Conservation (phyloP, 768 basidiomycete species). For the Rhodotorula diobovata region DNA sequence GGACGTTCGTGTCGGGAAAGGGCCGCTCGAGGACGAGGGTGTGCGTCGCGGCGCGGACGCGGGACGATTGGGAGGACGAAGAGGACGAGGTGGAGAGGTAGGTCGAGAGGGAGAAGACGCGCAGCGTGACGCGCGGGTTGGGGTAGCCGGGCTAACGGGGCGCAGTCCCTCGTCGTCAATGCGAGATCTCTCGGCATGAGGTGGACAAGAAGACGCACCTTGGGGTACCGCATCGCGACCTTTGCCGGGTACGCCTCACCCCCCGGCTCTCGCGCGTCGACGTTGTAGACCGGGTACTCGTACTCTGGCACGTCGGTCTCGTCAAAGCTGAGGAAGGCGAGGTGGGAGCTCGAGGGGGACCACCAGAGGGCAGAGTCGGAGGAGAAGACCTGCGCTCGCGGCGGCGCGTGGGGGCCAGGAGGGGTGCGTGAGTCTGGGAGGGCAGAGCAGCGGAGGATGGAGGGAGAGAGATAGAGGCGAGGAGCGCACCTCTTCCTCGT, state of each 20-base stretch:
- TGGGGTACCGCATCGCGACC: constrained; percentile 69
- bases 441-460: neutral
- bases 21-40: constrained; percentile 48
- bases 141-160: constrained; percentile 49
- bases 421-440: too few relatives aligned
- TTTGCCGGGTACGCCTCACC: constrained; percentile 32
- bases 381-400: constrained; percentile 29
- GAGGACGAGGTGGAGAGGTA: constrained; percentile 49
- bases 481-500: constrained; percentile 75
- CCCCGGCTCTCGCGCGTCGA: constrained; percentile 1
- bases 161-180: too few relatives aligned
- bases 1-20: constrained; percentile 53
- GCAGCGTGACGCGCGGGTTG: constrained; percentile 78
- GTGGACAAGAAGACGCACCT: constrained; percentile 45
- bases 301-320: constrained; percentile 83
- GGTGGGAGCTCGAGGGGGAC: constrained; percentile 65
- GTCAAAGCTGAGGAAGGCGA: constrained; percentile 83
- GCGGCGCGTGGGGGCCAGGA: neutral
- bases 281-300: constrained; percentile 72
- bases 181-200: neutral
- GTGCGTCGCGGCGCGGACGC: constrained; percentile 43
- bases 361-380: constrained; percentile 78
- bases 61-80: neutral
- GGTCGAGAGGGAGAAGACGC: constrained; percentile 70
- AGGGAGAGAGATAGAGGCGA: neutral